These are phyloP conservation scores for Monilinia polystroma DNA, from an alignment of 2,329 filamentous ascomycete species.

Conservation along the genomic window DNA sequence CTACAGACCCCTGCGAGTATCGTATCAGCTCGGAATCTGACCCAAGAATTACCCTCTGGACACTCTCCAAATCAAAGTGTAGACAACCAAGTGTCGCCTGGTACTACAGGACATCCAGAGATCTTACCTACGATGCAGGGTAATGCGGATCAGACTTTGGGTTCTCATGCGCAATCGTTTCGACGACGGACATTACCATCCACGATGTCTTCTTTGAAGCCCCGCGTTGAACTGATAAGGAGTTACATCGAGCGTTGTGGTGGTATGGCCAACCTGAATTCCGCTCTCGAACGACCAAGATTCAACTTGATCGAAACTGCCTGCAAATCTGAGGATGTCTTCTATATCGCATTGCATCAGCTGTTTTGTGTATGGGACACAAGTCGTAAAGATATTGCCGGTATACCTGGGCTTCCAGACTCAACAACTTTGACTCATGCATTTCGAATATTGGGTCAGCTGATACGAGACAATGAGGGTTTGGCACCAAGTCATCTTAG, in stretches of 20 bases:
- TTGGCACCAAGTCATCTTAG: conserved; percentile 44
- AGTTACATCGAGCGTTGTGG: conserved; percentile 33
- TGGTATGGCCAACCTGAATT: conserved; percentile 34
- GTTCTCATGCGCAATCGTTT: conserved; percentile 25
- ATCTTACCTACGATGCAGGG: not conserved
- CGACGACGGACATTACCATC: conserved; percentile 27
- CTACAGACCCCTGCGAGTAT: conserved; percentile 6
- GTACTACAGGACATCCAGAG: not conserved
- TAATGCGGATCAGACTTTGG: not conserved
- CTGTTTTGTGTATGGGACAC: conserved; percentile 57
- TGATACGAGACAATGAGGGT: conserved; percentile 48
- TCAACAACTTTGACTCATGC: conserved; percentile 34
- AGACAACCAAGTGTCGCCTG: not conserved
- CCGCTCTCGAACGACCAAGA: conserved; percentile 48
- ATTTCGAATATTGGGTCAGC: conserved; percentile 43
- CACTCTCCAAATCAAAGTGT: not conserved
- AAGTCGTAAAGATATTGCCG: conserved; percentile 34
- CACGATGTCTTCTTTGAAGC: conserved; percentile 31
- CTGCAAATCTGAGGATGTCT: conserved; percentile 54
- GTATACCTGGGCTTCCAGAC: conserved; percentile 40
- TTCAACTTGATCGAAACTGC: conserved; percentile 57
- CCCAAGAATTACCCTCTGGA: not conserved
- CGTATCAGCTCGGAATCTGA: not conserved
- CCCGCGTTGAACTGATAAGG: conserved; percentile 33
- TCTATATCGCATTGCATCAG: conserved; percentile 67